Evolutionary conservation across 495 filamentous ascomycete genomes (phyloP).

Genomic region (Penicillium waksmanii): DNA sequence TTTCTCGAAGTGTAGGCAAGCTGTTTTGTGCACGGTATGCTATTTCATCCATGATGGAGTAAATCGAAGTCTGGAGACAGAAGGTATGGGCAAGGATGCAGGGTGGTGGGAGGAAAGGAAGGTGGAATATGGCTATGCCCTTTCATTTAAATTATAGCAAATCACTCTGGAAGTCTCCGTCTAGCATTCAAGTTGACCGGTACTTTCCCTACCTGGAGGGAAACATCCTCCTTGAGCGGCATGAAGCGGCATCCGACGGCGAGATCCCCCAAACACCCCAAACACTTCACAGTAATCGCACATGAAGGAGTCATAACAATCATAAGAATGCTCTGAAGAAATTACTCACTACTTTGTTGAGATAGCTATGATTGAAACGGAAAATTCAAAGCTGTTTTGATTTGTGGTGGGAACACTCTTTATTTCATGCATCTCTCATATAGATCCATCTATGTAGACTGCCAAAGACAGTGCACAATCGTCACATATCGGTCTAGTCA

Average conservation of each 20-base stretch:
- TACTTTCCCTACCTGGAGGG: no score
- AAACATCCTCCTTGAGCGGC: no score
- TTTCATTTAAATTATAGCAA: no score
- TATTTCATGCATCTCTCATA: slow-evolving; percentile 20
- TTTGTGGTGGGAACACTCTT: not conserved
- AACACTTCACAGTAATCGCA: no score
- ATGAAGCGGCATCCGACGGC: no score
- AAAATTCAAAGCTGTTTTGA: not conserved
- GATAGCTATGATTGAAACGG: not conserved
- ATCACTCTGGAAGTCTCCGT: no score
- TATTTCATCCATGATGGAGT: not conserved
- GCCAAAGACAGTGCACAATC: slow-evolving; percentile 4
- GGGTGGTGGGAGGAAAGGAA: not conserved
- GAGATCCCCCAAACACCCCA: no score
- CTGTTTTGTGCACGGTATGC: not conserved
- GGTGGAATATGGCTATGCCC: not conserved
- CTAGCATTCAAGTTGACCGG: no score
- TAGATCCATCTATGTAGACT: slow-evolving; percentile 12
- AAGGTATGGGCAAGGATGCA: not conserved
- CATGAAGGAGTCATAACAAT: no score
- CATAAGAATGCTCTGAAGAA: no score
- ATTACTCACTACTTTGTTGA: not conserved
- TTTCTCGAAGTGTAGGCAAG: not conserved
- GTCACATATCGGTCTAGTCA: slow-evolving; percentile 6
- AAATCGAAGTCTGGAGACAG: not conserved